Evolutionary conservation across 306 rosid species (phyloP).

Genomic region (Biancaea sappan): DNA sequence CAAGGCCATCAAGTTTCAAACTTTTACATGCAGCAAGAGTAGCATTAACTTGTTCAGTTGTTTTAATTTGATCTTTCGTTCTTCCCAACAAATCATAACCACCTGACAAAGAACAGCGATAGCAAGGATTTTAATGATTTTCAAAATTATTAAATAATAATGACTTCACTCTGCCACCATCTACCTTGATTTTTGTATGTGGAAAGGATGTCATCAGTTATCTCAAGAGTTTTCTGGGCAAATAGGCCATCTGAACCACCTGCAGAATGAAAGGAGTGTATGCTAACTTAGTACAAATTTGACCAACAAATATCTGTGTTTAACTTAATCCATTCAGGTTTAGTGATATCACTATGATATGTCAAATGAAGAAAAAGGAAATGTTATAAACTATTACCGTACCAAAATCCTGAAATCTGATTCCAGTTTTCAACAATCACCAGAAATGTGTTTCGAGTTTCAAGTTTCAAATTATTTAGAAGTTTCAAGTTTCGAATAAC

Average conservation of each 20-base stretch:
- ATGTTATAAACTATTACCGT: neutral
- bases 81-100: slow-evolving; percentile 98
- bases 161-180: slow-evolving; percentile 21
- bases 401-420: neutral
- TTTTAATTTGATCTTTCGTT: slow-evolving; percentile 94
- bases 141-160: neutral
- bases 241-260: slow-evolving; percentile 98
- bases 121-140: slow-evolving; percentile 11
- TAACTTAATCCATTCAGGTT: neutral
- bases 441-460: neutral
- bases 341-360: neutral
- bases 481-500: neutral
- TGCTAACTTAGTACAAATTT: slow-evolving; percentile 22
- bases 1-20: slow-evolving; percentile 92
- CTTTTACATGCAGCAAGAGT: slow-evolving; percentile 77
- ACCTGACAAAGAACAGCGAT: slow-evolving; percentile 54
- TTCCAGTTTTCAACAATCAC: neutral
- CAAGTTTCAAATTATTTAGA: neutral
- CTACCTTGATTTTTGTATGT: slow-evolving; percentile 95
- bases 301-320: neutral
- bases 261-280: slow-evolving; percentile 36
- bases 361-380: neutral
- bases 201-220: slow-evolving; percentile 72
- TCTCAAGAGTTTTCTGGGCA: slow-evolving; percentile 89
- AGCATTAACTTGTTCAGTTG: slow-evolving; percentile 92